Evolutionary conservation across 176 grass and related monocot genomes (phyloP), one percentile per base, ranked within the genome.

Genomic region (Puccinellia tenuiflora): DNA sequence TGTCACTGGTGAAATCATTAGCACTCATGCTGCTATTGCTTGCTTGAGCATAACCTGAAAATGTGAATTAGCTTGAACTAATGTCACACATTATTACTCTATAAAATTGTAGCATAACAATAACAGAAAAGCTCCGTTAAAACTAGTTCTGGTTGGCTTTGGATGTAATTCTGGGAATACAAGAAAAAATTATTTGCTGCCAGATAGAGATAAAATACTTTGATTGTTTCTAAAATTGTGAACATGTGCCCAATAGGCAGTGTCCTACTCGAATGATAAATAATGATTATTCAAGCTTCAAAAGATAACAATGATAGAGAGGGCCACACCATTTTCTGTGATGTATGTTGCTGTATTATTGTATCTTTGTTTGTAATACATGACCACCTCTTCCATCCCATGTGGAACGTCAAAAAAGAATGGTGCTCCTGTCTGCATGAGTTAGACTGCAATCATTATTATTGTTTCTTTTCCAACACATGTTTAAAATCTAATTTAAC

Each of bases 341-440:
- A 97, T 88, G 79, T 90, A 91, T 47, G 72, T 97, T 8, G 89
- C 76, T 4, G 64, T 90, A n/a, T 93, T 92, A 59, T 88, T 90
- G 70, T 93, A 97, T 93, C 87, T 92, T 81, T 92, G 40, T 86
- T 86, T 97, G 55, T 80, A 82, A 71, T 92, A 89, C 78, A 88
- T 88, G 33, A 90, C 76, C n/a, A 84, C 66, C 38, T 90, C 75
- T 75, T 94, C 89, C 65, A 92, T 94, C 42, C 91, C 91, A 1
- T 52, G 7, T 81, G 94, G 94, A 84, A 93, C 87, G 0, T 67
- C 62, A 62, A 54, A 84, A 42, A 57, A 79, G 29, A 0, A 11
- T 20, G 76, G 50, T 4, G 87, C 11, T 50, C 85, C 87, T 24
- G 91, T 97, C 94, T 97, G 85, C 72, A 85, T 65, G 54, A 75